These are phyloP conservation scores for Teratosphaeria epicoccoides DNA, from an alignment of 2,329 filamentous ascomycete species.

Conservation along the genomic window DNA sequence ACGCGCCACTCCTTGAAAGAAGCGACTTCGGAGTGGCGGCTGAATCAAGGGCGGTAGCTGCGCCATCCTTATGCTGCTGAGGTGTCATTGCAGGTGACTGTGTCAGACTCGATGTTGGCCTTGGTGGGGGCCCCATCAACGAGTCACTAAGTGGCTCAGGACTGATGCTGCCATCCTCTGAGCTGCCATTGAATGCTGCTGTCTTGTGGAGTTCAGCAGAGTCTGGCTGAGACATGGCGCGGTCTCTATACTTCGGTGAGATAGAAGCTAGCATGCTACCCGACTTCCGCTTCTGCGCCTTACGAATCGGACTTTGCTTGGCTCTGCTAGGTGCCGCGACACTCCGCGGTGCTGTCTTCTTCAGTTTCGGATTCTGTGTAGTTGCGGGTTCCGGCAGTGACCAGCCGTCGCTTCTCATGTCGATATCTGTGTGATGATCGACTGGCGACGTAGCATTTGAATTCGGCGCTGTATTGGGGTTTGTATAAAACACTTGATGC, in stretches of 20 bases:
- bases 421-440: slow-evolving; percentile 32
- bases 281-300: slow-evolving; percentile 34
- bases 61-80: slow-evolving; percentile 30
- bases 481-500: slow-evolving; percentile 35
- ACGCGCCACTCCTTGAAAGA: slow-evolving; percentile 10
- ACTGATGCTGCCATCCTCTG: slow-evolving; percentile 39
- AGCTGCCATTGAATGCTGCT: slow-evolving; percentile 24
- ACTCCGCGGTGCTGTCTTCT: neutral
- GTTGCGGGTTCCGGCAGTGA: slow-evolving; percentile 11
- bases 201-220: slow-evolving; percentile 15
- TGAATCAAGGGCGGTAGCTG: slow-evolving; percentile 5
- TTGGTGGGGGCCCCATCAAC: slow-evolving; percentile 50
- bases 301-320: slow-evolving; percentile 39
- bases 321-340: slow-evolving; percentile 51
- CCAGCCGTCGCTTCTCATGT: slow-evolving; percentile 25
- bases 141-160: slow-evolving; percentile 39
- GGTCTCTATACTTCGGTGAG: neutral
- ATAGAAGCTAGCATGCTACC: slow-evolving; percentile 25
- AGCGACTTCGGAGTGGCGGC: slow-evolving; percentile 26
- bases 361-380: slow-evolving; percentile 29
- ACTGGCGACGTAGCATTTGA: slow-evolving; percentile 40
- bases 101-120: slow-evolving; percentile 45
- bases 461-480: slow-evolving; percentile 45
- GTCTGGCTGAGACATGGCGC: neutral
- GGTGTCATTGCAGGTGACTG: slow-evolving; percentile 58